phyloP scores from a whole-genome alignment of 805 yeast genomes.

The Lachancea sp. region DNA sequence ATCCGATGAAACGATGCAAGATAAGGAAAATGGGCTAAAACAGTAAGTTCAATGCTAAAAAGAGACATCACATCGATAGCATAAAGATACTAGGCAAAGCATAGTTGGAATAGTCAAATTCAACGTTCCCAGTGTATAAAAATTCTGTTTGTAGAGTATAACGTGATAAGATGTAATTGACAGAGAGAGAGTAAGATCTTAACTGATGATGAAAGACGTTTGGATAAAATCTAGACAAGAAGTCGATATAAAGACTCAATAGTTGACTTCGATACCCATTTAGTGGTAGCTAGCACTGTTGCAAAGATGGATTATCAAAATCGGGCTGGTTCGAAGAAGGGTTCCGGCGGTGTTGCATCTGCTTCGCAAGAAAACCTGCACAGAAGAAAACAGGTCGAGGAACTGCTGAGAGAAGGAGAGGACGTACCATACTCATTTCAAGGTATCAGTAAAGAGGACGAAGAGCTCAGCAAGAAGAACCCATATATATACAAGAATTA shows the following conservation, averaged over 20 bases:
- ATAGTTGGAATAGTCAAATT: background rate
- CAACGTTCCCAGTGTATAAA: background rate
- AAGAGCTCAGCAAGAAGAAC: slow-evolving; percentile 29
- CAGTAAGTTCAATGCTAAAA: background rate
- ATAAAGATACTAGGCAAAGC: background rate
- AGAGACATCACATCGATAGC: too few relatives aligned
- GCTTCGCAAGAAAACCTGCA: slow-evolving; percentile 61
- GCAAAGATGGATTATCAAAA: slow-evolving; percentile 78
- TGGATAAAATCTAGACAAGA: too few relatives aligned
- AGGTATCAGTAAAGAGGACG: slow-evolving; percentile 45
- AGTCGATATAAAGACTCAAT: too few relatives aligned
- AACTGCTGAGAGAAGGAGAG: slow-evolving; percentile 42
- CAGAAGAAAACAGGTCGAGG: slow-evolving; percentile 59
- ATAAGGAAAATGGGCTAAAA: background rate
- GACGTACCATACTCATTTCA: slow-evolving; percentile 36
- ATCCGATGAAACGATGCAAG: background rate
- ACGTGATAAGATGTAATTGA: slow-evolving; percentile 1
- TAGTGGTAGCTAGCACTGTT: background rate
- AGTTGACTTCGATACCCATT: too few relatives aligned
- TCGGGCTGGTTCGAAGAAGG: slow-evolving; percentile 84
- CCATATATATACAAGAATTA: slow-evolving; percentile 84
- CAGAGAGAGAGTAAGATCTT: too few relatives aligned
- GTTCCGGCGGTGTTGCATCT: slow-evolving; percentile 86
- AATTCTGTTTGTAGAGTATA: background rate
- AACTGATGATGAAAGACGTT: too few relatives aligned